phyloP scores from a whole-genome alignment of 2,329 filamentous ascomycete species.

The Aspergillus aculeatinus region DNA sequence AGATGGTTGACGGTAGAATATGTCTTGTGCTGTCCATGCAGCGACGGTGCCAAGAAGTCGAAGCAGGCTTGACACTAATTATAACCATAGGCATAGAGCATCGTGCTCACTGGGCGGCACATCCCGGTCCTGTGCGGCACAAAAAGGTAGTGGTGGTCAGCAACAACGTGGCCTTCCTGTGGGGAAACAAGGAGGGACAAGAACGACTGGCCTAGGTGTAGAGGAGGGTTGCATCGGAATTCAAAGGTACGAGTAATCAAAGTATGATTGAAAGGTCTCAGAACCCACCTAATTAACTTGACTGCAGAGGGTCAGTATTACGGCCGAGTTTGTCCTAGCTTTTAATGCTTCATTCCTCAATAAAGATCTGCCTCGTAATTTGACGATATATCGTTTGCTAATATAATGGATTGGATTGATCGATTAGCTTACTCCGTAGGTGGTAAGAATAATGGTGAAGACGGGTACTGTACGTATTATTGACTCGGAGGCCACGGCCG shows the following conservation, averaged over 20 bases:
- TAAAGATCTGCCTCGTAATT: too few relatives aligned
- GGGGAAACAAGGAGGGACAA: slow-evolving; percentile 5
- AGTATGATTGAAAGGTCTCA: background rate
- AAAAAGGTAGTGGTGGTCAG: background rate
- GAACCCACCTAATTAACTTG: background rate
- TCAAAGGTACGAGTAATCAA: background rate
- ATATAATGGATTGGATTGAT: too few relatives aligned
- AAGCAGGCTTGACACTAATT: background rate
- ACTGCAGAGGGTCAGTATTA: background rate
- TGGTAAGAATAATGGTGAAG: too few relatives aligned
- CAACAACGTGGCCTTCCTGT: slow-evolving; percentile 6
- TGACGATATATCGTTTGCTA: too few relatives aligned
- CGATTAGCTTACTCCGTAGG: too few relatives aligned
- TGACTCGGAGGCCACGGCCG: too few relatives aligned
- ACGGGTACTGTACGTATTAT: too few relatives aligned
- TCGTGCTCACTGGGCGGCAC: background rate
- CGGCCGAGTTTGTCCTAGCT: background rate
- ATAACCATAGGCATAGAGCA: background rate
- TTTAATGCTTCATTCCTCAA: too few relatives aligned
- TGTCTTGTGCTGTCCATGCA: background rate
- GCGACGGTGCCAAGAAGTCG: background rate
- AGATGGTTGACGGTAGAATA: background rate
- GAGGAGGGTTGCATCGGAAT: background rate
- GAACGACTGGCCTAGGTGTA: background rate
- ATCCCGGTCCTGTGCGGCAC: background rate